Base-by-base conservation (phyloP, 1,284 basidiomycete genomes). In the Cryptococcus sp. region DNA sequence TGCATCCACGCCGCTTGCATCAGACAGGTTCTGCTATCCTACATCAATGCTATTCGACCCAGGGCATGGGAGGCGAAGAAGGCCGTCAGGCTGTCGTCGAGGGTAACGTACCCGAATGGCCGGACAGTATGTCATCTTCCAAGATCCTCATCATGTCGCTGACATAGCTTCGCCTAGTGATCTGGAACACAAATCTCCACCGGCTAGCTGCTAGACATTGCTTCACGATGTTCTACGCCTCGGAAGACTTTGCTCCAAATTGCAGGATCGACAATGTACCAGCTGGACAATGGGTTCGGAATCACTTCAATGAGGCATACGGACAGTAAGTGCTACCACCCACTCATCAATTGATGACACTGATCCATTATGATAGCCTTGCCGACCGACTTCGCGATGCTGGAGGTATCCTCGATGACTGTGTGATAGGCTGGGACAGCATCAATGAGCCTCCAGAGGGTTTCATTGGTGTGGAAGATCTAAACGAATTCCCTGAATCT, bases 361-460 rank as follows among this genome's bases (percentile, higher is more conserved):
- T 8, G 34, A 20, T 29, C 4, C 59, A 19, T 15, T 19, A 45
- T n/a, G 26, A 34, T 40, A 72, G 70, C 38, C 55, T 72, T 15
- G 70, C 68, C 5, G 62, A 69, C 19, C 50, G 66, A 23, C n/a
- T 72, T 11, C 26, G 50, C 17, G 72, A 73, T n/a, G 80, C 80
- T 3, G 80, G 80, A 29, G 80, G 75, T 54, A 72, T 82, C 11
- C 65, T 79, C 37, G 81, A 82, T 58, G 65, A 71, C 34, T 80
- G 80, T 52, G 75, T 82, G 38, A 79, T 82, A 29, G 81, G 95
- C 0, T 98, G 95, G 95, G 95, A 99, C 74, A 89, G 87, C 67
- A 80, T 98, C 78, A 98, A 98, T 75, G 95, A 99, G 77, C 94
- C 95, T 0, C 87, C 86, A 47, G 89, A 93, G 65, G 94, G 93